A percentile compares a stretch with the other conserved stretches of the same genome.
Evolutionary conservation across 331 rosid genomes (phyloP).

Genomic region (Malus hybrid): DNA sequence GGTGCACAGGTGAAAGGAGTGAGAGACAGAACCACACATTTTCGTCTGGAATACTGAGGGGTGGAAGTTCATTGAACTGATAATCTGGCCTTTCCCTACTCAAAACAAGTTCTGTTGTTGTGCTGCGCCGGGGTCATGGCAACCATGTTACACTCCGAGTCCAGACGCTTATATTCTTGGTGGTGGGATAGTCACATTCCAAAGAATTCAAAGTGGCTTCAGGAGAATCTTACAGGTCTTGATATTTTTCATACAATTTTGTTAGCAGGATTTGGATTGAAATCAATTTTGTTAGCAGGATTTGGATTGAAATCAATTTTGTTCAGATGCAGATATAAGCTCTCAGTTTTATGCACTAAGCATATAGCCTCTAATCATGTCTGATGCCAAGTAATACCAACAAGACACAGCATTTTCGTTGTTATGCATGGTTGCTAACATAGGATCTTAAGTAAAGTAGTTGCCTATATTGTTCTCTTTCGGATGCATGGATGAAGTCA

Average conservation of each 20-base stretch:
- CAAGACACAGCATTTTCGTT: neutral
- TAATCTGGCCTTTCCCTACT: constrained; percentile 51
- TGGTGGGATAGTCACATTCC: constrained; percentile 99
- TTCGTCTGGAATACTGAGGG: constrained; percentile 14
- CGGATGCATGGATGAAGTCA: neutral
- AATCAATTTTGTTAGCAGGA: neutral
- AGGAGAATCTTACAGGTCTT: constrained; percentile 89
- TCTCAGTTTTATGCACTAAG: neutral
- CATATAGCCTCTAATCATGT: neutral
- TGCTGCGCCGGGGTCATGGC: constrained; percentile 55
- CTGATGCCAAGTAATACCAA: neutral
- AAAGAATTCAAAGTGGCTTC: constrained; percentile 95
- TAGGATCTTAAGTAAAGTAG: neutral
- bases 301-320: neutral
- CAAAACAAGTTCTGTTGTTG: constrained; percentile 41
- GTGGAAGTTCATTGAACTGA: constrained; percentile 16
- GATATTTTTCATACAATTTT: constrained; percentile 1
- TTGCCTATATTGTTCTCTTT: neutral
- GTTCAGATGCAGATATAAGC: neutral
- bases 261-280: neutral
- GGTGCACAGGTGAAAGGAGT: constrained; percentile 32
- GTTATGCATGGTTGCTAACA: neutral
- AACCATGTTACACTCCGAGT: constrained; percentile 58
- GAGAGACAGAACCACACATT: constrained; percentile 11
- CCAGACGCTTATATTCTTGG: constrained; percentile 89